Base-by-base conservation (phyloP, 2,329 filamentous ascomycete species). In the Didymella pomorum region DNA sequence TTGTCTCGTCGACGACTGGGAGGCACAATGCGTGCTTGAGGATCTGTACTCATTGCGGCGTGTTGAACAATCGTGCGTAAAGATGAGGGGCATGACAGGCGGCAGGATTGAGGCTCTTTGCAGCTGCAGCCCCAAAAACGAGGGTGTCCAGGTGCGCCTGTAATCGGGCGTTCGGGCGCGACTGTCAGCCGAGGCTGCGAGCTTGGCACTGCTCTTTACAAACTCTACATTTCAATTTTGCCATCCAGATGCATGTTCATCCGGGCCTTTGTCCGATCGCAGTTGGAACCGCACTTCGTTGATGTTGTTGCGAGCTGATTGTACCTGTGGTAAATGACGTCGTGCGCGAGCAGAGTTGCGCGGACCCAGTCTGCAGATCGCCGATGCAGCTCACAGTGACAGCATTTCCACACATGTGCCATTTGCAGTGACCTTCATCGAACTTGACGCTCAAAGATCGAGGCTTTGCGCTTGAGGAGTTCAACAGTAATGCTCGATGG, bases 1-100 rank as follows among this genome's bases (percentile, higher is more conserved):
- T 72, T 72, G 53, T 72, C 70, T 54, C 70, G 62, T 29, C 70
- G 66, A 18, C 70, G 61, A 39, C 65, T 68, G 23, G 69, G 66
- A n/a, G 69, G 70, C 14, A 71, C 61, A 26, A 66, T 42, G 39
- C 68, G 67, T 5, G 52, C 41, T 35, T 61, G 63, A 12, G 53
- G 16, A 25, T 66, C 64, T 39, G 52, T 39, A 54, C 51, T 69
- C 67, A 71, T 71, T 33, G 46, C 20, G 28, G 12, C 6, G n/a
- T 42, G 10, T 29, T 20, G 14, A 25, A 11, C 18, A 26, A 47
- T 37, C 31, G 41, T 42, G 47, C 21, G 33, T 21, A 25, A 33
- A 23, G 11, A 21, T 21, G 33, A n/a, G 41, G 41, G 41, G 21
- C 41, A 43, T n/a, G 23, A 25, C 14, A 43, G 18, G 47, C 31